Percentiles rank a stretch among this genome's conserved stretches.
phyloP scores from a whole-genome alignment of 2,329 filamentous ascomycete genomes.

The Metarhizium robertsii region DNA sequence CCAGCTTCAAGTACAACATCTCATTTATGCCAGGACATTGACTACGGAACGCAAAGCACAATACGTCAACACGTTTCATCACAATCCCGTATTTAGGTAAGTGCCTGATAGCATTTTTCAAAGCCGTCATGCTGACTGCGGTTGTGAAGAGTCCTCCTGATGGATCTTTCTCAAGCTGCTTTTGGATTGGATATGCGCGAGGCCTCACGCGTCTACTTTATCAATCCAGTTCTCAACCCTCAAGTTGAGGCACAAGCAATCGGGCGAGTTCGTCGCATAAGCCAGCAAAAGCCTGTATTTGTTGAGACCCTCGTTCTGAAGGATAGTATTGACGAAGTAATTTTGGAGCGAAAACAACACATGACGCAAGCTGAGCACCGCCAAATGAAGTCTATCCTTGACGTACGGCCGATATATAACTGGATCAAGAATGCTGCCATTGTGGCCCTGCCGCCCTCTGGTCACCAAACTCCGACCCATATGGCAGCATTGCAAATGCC shows the following conservation, averaged over 20 bases:
- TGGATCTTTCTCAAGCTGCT: slow-evolving; percentile 85
- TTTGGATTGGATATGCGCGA: slow-evolving; percentile 78
- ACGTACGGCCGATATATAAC: slow-evolving; percentile 47
- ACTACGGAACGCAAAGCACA: slow-evolving; percentile 53
- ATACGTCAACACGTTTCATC: slow-evolving; percentile 73
- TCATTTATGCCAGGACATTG: slow-evolving; percentile 60
- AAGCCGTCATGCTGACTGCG: not conserved
- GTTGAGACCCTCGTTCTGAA: slow-evolving; percentile 80
- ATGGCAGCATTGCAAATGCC: slow-evolving; percentile 36
- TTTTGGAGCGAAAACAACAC: slow-evolving; percentile 60
- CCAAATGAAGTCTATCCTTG: slow-evolving; percentile 45
- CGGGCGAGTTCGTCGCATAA: slow-evolving; percentile 80
- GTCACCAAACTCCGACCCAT: slow-evolving; percentile 30
- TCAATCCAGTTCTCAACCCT: slow-evolving; percentile 79
- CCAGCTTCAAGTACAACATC: slow-evolving; percentile 46
- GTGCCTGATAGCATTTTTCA: not conserved
- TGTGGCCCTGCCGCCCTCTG: slow-evolving; percentile 19
- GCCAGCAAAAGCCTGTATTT: slow-evolving; percentile 66
- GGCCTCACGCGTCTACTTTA: slow-evolving; percentile 80
- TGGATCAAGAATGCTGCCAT: slow-evolving; percentile 49
- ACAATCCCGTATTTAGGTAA: slow-evolving; percentile 51
- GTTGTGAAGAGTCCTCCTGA: slow-evolving; percentile 59
- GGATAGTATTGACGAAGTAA: slow-evolving; percentile 76
- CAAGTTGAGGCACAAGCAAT: slow-evolving; percentile 84
- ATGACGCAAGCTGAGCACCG: slow-evolving; percentile 63